Conservation (phyloP, 495 filamentous ascomycete species). For the Staphylotrichum longicolle region DNA sequence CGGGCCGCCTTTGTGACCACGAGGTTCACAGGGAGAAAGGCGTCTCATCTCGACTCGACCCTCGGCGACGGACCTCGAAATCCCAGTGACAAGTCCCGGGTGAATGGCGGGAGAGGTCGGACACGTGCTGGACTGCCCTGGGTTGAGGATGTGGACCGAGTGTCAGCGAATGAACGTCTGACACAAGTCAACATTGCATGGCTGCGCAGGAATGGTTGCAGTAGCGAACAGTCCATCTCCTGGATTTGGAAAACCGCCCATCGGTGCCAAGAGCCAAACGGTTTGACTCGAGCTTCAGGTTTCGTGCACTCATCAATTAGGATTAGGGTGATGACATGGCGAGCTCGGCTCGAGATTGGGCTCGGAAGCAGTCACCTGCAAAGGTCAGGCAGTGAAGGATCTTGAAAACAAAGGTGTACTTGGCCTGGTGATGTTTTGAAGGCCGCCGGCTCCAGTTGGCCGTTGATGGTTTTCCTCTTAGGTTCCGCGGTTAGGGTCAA, state of each 20-base stretch:
- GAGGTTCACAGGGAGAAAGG: not conserved
- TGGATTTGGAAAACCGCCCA: slow-evolving; percentile 22
- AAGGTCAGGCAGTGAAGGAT: not conserved
- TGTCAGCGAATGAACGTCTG: slow-evolving; percentile 33
- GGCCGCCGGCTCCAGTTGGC: too few species aligned
- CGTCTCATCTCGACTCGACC: not conserved
- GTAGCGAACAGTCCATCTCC: slow-evolving; percentile 25
- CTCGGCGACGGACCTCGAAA: not conserved
- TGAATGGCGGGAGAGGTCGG: slow-evolving; percentile 13
- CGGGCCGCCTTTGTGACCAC: not conserved
- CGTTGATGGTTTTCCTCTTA: not conserved
- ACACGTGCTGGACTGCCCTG: slow-evolving; percentile 22
- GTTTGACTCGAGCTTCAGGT: not conserved
- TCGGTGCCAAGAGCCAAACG: slow-evolving; percentile 21
- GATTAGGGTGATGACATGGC: not conserved
- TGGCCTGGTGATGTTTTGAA: too few species aligned
- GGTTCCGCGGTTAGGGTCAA: too few species aligned
- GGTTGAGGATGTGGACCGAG: slow-evolving; percentile 25
- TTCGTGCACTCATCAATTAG: not conserved
- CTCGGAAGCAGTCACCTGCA: not conserved
- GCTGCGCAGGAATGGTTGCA: slow-evolving; percentile 22
- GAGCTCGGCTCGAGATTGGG: slow-evolving; percentile 1
- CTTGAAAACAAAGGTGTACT: too few species aligned
- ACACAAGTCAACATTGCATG: slow-evolving; percentile 35
- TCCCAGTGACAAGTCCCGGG: not conserved